Percentiles rank a stretch among this genome's conserved stretches.
Evolutionary conservation across 1,139 yeast genomes (phyloP).

Genomic region (Diutina mesorugosa): DNA sequence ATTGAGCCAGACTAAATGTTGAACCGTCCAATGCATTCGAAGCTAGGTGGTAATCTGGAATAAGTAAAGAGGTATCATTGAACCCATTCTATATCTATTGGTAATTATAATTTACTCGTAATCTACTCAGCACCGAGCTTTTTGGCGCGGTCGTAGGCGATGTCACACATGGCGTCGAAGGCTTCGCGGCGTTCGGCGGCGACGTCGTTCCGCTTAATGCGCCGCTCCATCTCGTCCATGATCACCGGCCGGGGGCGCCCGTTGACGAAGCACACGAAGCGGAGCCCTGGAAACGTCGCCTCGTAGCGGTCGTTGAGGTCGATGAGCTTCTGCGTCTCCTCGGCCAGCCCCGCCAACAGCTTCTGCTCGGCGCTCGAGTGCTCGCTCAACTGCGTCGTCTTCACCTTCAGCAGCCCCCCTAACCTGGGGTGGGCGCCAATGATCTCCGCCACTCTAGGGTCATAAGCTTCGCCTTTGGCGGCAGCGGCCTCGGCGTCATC

Average conservation of each 20-base stretch:
- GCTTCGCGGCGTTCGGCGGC: slow-evolving; percentile 50
- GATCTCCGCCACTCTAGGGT: slow-evolving; percentile 31
- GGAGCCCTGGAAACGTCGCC: slow-evolving; percentile 59
- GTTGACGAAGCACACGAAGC: slow-evolving; percentile 86
- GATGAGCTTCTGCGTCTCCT: slow-evolving; percentile 34
- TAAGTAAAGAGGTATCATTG: neutral
- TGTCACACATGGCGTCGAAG: slow-evolving; percentile 78
- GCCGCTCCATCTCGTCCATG: slow-evolving; percentile 47
- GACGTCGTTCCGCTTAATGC: slow-evolving; percentile 46
- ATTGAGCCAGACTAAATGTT: too few species aligned
- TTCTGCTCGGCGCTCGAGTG: slow-evolving; percentile 68
- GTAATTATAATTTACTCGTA: neutral
- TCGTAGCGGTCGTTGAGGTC: slow-evolving; percentile 56
- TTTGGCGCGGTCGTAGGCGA: slow-evolving; percentile 65
- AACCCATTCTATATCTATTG: too few species aligned
- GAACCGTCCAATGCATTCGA: too few species aligned
- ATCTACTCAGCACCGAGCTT: slow-evolving; percentile 13
- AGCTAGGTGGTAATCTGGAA: too few species aligned
- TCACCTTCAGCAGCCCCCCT: slow-evolving; percentile 36
- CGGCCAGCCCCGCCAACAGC: slow-evolving; percentile 33
- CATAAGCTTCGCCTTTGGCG: slow-evolving; percentile 11
- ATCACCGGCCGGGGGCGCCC: slow-evolving; percentile 60
- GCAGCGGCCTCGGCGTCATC: slow-evolving; percentile 5
- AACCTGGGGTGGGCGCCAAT: slow-evolving; percentile 87
- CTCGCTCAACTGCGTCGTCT: slow-evolving; percentile 35